Evolutionary conservation across 306 rosid genomes (phyloP).

Genomic region (Cucurbita ficifolia): DNA sequence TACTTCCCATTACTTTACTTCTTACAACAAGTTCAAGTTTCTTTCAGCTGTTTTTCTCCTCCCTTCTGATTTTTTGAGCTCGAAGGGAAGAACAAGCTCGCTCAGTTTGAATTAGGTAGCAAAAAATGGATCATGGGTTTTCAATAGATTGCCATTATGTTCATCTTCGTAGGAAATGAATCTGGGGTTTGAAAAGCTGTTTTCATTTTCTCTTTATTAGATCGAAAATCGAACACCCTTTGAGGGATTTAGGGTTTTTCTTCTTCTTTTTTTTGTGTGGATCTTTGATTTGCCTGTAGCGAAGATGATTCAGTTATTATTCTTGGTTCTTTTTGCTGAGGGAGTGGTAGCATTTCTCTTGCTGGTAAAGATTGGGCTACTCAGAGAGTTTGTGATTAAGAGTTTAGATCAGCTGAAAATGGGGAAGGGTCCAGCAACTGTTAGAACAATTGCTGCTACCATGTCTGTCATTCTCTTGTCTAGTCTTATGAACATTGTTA

Average conservation of each 20-base stretch:
- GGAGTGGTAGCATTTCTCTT: slow-evolving; percentile 51
- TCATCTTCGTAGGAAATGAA: background rate
- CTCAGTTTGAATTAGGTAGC: background rate
- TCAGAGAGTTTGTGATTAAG: slow-evolving; percentile 85
- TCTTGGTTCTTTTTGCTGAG: slow-evolving; percentile 67
- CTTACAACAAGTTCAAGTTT: background rate
- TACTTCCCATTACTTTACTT: background rate
- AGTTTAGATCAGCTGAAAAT: slow-evolving; percentile 70
- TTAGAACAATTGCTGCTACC: slow-evolving; percentile 77
- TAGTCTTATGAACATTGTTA: slow-evolving; percentile 65
- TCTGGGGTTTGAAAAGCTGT: background rate
- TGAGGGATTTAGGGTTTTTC: background rate
- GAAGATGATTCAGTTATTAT: slow-evolving; percentile 76
- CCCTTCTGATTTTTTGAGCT: background rate
- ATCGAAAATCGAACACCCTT: background rate
- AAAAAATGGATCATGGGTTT: slow-evolving; percentile 3
- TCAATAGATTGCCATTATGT: background rate
- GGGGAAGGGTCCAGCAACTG: slow-evolving; percentile 81
- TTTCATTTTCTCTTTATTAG: background rate
- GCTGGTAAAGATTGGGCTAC: slow-evolving; percentile 70
- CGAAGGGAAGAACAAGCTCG: background rate
- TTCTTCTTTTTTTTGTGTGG: background rate
- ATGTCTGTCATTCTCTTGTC: slow-evolving; percentile 83
- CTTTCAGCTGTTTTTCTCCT: background rate
- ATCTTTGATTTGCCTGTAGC: background rate